A percentile compares a stretch with the other conserved stretches of the same genome.
phyloP scores from a whole-genome alignment of 768 basidiomycete genomes.

The Tylopilus felleus region DNA sequence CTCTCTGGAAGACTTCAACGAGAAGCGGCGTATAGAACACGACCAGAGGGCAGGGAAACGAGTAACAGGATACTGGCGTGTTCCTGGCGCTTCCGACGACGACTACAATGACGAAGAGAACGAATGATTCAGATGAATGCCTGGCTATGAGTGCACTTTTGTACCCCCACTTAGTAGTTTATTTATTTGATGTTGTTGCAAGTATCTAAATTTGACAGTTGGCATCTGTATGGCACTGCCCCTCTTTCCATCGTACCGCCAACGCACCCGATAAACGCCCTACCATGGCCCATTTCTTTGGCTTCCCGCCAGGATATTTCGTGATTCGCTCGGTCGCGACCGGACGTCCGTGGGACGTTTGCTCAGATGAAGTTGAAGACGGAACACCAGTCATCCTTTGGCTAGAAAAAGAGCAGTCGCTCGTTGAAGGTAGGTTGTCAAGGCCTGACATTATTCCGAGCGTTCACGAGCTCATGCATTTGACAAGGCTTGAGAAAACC shows the following conservation, averaged over 20 bases:
- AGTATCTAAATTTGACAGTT: too few species aligned
- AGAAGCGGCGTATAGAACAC: conserved; percentile 44
- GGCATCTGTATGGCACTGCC: neutral
- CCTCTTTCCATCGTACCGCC: neutral
- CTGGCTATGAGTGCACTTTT: neutral
- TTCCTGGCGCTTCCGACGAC: conserved; percentile 31
- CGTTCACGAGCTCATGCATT: conserved; percentile 12
- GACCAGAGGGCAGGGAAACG: conserved; percentile 21
- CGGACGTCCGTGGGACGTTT: conserved; percentile 36
- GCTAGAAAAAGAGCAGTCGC: conserved; percentile 69
- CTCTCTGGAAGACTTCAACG: conserved; percentile 71
- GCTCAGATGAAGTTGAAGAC: conserved; percentile 32
- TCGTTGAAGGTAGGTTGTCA: conserved; percentile 65
- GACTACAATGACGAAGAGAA: conserved; percentile 21
- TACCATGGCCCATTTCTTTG: conserved; percentile 24
- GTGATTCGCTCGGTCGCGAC: conserved; percentile 37
- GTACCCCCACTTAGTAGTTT: too few species aligned
- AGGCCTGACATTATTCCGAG: neutral
- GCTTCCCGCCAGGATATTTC: conserved; percentile 41
- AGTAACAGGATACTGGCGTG: conserved; percentile 5
- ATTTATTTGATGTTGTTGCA: too few species aligned
- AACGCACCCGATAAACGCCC: conserved; percentile 1
- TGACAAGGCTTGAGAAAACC: conserved; percentile 60
- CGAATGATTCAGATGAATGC: conserved; percentile 4
- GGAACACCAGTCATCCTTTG: conserved; percentile 55